Evolutionary conservation across 495 filamentous ascomycete genomes (phyloP), one percentile per base, ranked within the genome.

Genomic region (Aspergillus cavernicola): DNA sequence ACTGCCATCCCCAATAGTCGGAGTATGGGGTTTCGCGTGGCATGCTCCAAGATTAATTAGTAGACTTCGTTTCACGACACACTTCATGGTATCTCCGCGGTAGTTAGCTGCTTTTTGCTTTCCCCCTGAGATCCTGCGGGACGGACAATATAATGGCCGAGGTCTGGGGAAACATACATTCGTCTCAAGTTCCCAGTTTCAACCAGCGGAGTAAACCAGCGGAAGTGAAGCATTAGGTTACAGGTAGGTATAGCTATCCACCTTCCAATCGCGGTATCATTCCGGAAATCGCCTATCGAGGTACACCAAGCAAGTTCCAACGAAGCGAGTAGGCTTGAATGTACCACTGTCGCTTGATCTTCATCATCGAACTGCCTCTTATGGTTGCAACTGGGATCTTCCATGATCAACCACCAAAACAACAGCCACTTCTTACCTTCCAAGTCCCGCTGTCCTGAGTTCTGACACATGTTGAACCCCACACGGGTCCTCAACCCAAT

Each of bases 391-490:
- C 13, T 53, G 50, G 18, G 31, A 31, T 54, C 28, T 24, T 47
- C 15, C 24, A 46, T 51, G 48, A 51, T 33, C 31, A n/a, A 33
- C 36, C 6, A 46, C 38, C 24, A 38, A 46, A 33, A 33, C 31
- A 33, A 11, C 16, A 40, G 29, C 52, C 16, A n/a, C 43, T 47
- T 32, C 33, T 36, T 52, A 29, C 37, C 24, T 44, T 9, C n/a
- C n/a, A n/a, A n/a, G n/a, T n/a, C n/a, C 37, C 38, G 28, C 49
- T 38, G 28, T 51, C 39, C 36, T 39, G 44, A 37, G 28, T 44
- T n/a, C 32, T 54, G 45, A 56, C 44, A 58, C 50, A 51, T 54
- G 59, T 29, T 56, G 9, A 53, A 56, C 56, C 56, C 52, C 52
- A 48, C 51, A 44, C 28, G 26, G 37, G 56, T 44, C 36, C 38